A percentile compares a stretch with the other conserved stretches of the same genome.
Conservation (phyloP, 2,329 filamentous ascomycete genomes). For the Colletotrichum navitas region DNA sequence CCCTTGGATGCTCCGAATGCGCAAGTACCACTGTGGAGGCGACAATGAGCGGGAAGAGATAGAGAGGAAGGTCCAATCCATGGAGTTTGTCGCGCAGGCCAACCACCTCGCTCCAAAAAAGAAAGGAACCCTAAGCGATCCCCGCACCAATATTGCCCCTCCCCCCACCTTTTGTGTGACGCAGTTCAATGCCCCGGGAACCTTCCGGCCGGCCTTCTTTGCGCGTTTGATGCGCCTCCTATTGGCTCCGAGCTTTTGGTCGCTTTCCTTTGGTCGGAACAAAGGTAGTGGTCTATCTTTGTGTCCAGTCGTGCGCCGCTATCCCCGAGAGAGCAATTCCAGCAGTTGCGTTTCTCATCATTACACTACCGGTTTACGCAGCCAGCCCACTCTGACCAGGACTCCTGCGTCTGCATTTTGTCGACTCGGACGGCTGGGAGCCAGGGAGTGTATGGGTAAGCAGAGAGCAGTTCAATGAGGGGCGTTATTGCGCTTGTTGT, state of each 20-base stretch:
- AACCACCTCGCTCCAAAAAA: neutral
- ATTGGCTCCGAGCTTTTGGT: slow-evolving; percentile 23
- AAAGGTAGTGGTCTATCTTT: slow-evolving; percentile 3
- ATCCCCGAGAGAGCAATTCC: slow-evolving; percentile 11
- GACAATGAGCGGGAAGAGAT: neutral
- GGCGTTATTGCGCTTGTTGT: neutral
- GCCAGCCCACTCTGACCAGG: neutral
- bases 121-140: neutral
- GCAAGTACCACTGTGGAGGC: neutral
- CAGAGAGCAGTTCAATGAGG: neutral
- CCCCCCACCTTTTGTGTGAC: slow-evolving; percentile 40
- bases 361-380: neutral
- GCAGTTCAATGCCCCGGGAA: neutral
- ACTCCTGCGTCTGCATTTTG: neutral
- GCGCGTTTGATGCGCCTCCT: slow-evolving; percentile 10
- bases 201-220: neutral
- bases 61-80: slow-evolving; percentile 37
- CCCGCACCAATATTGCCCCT: slow-evolving; percentile 26
- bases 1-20: neutral
- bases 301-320: neutral
- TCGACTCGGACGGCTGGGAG: neutral
- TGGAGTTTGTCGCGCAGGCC: slow-evolving; percentile 18
- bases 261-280: neutral
- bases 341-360: slow-evolving; percentile 3
- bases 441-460: no score